phyloP scores from a whole-genome alignment of 768 basidiomycete genomes.

The Agrocybe praecox region DNA sequence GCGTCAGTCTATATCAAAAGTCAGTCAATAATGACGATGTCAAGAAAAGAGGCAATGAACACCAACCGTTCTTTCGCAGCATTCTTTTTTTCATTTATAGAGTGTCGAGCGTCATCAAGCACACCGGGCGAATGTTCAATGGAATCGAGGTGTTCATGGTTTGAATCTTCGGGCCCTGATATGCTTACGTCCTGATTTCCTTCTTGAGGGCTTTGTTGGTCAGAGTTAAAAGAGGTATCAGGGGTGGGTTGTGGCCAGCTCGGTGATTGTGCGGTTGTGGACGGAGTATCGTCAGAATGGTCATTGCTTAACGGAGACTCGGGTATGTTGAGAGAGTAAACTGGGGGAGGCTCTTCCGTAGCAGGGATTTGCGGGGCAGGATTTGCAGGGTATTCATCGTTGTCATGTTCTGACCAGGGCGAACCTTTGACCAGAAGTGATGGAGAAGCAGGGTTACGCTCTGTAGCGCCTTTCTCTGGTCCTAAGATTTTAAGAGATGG shows the following conservation, averaged over 20 bases:
- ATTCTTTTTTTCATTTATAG: constrained; percentile 30
- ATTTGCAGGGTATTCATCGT: constrained; percentile 53
- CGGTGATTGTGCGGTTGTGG: constrained; percentile 34
- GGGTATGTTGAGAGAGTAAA: constrained; percentile 3
- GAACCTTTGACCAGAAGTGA: constrained; percentile 49
- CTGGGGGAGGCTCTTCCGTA: not conserved
- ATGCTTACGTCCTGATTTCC: constrained; percentile 1
- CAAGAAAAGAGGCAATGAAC: constrained; percentile 6
- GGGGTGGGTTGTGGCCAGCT: constrained; percentile 58
- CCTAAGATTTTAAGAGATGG: constrained; percentile 20
- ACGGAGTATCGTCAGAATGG: constrained; percentile 3
- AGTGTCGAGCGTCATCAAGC: constrained; percentile 21
- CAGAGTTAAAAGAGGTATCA: constrained; percentile 44
- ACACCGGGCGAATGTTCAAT: constrained; percentile 14
- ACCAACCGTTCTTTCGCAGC: constrained; percentile 59
- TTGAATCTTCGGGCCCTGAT: constrained; percentile 11
- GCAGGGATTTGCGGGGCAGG: constrained; percentile 32
- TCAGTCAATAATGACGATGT: not conserved
- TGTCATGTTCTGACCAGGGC: constrained; percentile 57
- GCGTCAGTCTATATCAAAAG: constrained; percentile 28
- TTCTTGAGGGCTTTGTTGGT: constrained; percentile 32
- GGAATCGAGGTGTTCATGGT: constrained; percentile 3
- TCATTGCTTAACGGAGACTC: constrained; percentile 1
- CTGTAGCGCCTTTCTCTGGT: constrained; percentile 35
- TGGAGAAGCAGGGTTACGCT: constrained; percentile 77